phyloP scores from a whole-genome alignment of 345 rosid genomes.

The Heritiera fomes region DNA sequence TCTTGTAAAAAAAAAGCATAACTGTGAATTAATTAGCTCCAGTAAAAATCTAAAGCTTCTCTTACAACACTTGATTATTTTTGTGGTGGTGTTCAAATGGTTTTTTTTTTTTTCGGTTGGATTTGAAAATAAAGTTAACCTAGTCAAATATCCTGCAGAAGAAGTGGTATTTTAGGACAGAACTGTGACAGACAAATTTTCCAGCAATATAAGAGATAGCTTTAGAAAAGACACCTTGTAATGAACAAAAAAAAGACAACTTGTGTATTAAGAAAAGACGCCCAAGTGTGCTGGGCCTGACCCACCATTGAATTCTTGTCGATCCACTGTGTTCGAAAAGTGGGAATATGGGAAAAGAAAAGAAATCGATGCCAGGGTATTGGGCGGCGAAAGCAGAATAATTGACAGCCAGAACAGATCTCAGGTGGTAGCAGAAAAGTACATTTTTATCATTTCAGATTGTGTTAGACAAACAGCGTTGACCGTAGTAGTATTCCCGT shows the following conservation, averaged over 20 bases:
- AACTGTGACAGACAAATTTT: neutral
- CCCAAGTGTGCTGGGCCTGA: conserved; percentile 26
- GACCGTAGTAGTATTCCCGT: neutral
- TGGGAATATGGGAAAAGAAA: neutral
- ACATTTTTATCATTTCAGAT: conserved; percentile 18
- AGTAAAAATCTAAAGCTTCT: neutral
- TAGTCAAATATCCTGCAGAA: neutral
- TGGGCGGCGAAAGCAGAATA: conserved; percentile 9
- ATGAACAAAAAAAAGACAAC: too few species aligned
- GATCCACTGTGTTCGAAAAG: conserved; percentile 17
- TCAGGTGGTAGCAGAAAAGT: conserved; percentile 25
- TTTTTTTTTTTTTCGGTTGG: neutral
- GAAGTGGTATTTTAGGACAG: neutral
- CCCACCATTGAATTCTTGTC: conserved; percentile 53
- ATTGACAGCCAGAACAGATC: conserved; percentile 13
- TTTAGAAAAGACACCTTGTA: conserved; percentile 21
- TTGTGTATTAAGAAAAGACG: conserved; percentile 17
- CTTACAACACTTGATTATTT: neutral
- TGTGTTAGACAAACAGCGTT: conserved; percentile 18
- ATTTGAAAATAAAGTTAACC: conserved; percentile 5
- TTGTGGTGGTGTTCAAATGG: neutral
- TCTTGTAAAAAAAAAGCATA: too few species aligned
- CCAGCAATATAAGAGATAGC: neutral
- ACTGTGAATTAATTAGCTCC: neutral
- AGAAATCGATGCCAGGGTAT: neutral